Evolutionary conservation across 2,329 filamentous ascomycete genomes (phyloP), one percentile per base, ranked within the genome.

Genomic region (Neodidymelliopsis sp.): DNA sequence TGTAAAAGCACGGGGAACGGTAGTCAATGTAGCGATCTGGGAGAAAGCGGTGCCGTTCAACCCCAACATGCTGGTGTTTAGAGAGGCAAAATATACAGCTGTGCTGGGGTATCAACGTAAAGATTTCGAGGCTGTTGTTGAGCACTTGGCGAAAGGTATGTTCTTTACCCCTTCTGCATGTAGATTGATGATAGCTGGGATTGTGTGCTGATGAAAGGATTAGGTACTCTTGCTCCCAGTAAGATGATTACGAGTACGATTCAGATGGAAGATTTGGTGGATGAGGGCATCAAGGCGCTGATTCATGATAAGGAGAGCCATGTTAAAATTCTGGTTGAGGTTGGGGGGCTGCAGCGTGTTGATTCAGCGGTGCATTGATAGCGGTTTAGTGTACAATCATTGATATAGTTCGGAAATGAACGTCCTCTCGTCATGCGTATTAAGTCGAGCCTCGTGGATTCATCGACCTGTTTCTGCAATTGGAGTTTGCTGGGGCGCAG

Each of bases 11-110:
- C 74, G 80, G 25, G 85, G 84, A 0, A 82, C 81, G 0, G 75
- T 88, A 0, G 77, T 87, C 2, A 87, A 87, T 52, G 78, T 87
- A n/a, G 83, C 84, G 0, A 81, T 87, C 3, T 87, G 83, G 82
- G 83, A 85, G 60, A 81, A 77, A 42, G 72, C 73, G 6, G 75
- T 84, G 4, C 74, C 76, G 0, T 78, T 86, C 40, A 72, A 80
- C 23, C 77, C 81, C 1, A 84, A 83, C 55, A 75, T 78, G 57
- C 57, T 84, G 22, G 75, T 83, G 4, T 79, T 80, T 41, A 74
- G 75, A 6, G 82, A 85, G 63, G 78, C 80, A 23, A 77, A 71
- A 25, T 82, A 81, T 58, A 72, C 77, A 6, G 79, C 78, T 18
- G 75, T 77, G 4, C 60, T 81, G 10, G 74, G 79, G 8, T 82